Percentiles rank a stretch among this genome's conserved stretches.
phyloP scores from a whole-genome alignment of 805 yeast species.

The Wickerhamiella azyma region DNA sequence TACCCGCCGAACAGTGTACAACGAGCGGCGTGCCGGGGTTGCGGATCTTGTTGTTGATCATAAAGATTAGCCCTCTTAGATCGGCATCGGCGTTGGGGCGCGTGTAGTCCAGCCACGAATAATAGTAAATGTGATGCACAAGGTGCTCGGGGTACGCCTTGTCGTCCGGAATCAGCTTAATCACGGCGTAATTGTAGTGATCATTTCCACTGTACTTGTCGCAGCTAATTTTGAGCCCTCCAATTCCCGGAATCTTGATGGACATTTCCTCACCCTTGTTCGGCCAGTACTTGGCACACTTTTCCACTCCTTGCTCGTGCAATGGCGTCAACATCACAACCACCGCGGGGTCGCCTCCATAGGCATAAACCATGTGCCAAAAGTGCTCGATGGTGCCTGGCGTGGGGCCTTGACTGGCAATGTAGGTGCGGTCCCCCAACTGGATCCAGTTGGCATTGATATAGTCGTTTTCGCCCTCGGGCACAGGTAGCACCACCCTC shows the following conservation, averaged over 20 bases:
- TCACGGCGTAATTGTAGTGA: conserved; percentile 17
- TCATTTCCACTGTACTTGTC: conserved; percentile 13
- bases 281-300: conserved; percentile 76
- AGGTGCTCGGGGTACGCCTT: conserved; percentile 14
- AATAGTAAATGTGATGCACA: conserved; percentile 53
- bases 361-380: conserved; percentile 61
- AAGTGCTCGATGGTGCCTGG: conserved; percentile 64
- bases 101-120: conserved; percentile 77
- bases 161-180: conserved; percentile 16
- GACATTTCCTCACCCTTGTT: conserved; percentile 14
- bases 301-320: conserved; percentile 60
- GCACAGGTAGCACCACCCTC: conserved; percentile 33
- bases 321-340: conserved; percentile 68
- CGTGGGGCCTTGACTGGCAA: conserved; percentile 88
- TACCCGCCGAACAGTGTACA: conserved; percentile 93
- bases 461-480: conserved; percentile 36
- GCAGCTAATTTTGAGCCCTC: conserved; percentile 14
- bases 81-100: conserved; percentile 32
- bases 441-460: conserved; percentile 76
- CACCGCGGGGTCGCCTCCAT: conserved; percentile 52
- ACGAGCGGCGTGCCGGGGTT: conserved; percentile 41
- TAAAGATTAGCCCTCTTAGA: conserved; percentile 42
- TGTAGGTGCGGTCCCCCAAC: conserved; percentile 31
- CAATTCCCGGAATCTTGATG: conserved; percentile 10
- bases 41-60: conserved; percentile 34